Evolutionary conservation across 176 grass and related monocot species (phyloP), one percentile per base, ranked within the genome.

Genomic region (Aegilops umbellulata): DNA sequence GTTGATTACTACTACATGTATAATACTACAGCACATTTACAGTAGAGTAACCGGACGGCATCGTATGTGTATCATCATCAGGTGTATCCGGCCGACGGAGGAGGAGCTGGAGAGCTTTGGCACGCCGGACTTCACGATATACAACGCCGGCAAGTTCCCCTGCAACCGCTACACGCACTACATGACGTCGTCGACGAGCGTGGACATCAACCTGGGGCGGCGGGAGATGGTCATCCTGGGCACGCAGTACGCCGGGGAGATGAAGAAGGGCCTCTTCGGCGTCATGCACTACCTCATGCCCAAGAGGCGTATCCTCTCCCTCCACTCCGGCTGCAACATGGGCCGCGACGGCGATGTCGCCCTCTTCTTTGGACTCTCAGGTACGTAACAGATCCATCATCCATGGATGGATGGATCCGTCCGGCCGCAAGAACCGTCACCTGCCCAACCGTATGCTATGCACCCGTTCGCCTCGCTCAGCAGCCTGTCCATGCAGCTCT

Each of bases 231-330:
- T 99, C 35, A 99, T 99, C 90, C 94, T 99, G 10, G 97, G 97
- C 82, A 99, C 97, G 74, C 97, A 99, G 86, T 99, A 99, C 85
- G 97, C 97, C 31, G 97, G 97, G 70, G 97, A 99, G 94, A 99
- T 99, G 97, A 99, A 99, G 94, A 99, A 99, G 86, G 97, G 97
- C 2, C 92, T 99, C 53, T 99, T 99, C 91, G 83, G 97, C 55
- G 85, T 99, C 86, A 99, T 99, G 97, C 97, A 99, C 92, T 99
- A 99, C 90, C 97, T 99, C 86, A 99, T 99, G 97, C 97, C 97
- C 86, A 96, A 91, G 75, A 86, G 97, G 14, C 84, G 79, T 4
- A 99, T 99, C 84, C 94, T 99, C 82, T 96, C 97, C 79, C 75
- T 99, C 70, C 97, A 99, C 84, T 99, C 97, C 71, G 97, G 97